phyloP scores from a whole-genome alignment of 768 basidiomycete species.

The Auriscalpium orientale region DNA sequence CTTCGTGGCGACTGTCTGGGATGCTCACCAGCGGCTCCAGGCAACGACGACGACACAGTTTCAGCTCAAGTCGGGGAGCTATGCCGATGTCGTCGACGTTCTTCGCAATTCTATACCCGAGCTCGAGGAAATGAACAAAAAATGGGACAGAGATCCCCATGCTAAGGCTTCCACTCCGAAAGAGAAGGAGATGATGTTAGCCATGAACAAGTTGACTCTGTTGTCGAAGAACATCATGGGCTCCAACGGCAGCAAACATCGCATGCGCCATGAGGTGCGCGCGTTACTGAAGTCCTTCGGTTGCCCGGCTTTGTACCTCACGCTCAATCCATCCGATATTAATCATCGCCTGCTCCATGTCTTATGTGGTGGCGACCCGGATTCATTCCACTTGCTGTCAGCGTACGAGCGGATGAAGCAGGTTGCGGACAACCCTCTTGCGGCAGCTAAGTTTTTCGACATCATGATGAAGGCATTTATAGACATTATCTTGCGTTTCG shows the following conservation, averaged over 20 bases:
- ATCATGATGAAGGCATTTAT: constrained; percentile 32
- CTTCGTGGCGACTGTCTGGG: not conserved
- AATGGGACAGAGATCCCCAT: not conserved
- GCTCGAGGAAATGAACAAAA: not conserved
- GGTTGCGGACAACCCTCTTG: constrained; percentile 32
- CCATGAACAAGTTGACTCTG: not conserved
- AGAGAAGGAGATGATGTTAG: not conserved
- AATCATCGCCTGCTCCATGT: constrained; percentile 35
- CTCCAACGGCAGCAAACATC: not conserved
- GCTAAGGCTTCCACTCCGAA: not conserved
- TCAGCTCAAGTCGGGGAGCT: not conserved
- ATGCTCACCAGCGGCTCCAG: not conserved
- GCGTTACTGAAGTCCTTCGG: not conserved
- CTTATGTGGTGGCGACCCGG: constrained; percentile 29
- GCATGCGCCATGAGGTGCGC: too few species aligned
- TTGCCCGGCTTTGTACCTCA: not conserved
- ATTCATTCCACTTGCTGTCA: constrained; percentile 27
- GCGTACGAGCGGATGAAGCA: constrained; percentile 27
- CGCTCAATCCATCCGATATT: constrained; percentile 33
- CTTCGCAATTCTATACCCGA: too few species aligned
- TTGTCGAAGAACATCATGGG: not conserved
- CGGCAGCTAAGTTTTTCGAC: constrained; percentile 37
- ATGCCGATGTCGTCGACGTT: not conserved
- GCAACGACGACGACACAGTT: not conserved
- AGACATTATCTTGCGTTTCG: constrained; percentile 11